Evolutionary conservation across 1,284 basidiomycete genomes (phyloP).

Genomic region (Cutaneotrichosporon sp.): DNA sequence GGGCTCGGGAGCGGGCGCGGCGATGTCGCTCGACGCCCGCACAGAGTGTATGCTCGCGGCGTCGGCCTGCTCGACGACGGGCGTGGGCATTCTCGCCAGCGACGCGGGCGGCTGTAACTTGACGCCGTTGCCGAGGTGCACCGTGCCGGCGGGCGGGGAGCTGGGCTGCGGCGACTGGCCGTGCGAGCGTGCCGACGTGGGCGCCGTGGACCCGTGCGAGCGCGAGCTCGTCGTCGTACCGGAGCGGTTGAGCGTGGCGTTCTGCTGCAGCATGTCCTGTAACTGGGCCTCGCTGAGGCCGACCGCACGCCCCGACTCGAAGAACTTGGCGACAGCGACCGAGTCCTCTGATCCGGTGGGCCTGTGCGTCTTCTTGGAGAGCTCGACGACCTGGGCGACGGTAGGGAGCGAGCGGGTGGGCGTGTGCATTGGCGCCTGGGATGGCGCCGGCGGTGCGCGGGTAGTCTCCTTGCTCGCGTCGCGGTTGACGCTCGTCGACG

Average conservation of each 20-base stretch:
- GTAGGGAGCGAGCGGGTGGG: neutral
- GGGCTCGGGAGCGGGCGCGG: neutral
- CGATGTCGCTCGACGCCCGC: conserved; percentile 8
- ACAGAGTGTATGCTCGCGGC: conserved; percentile 2
- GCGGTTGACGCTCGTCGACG: neutral
- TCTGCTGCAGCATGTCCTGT: conserved; percentile 37
- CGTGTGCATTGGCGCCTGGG: neutral
- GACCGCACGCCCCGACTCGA: conserved; percentile 42
- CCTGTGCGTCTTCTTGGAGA: conserved; percentile 9
- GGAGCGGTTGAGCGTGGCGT: conserved; percentile 26
- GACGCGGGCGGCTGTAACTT: conserved; percentile 2
- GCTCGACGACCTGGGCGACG: conserved; percentile 8
- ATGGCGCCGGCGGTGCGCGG: too few relatives aligned
- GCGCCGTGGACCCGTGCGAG: conserved; percentile 10
- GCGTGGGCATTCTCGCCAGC: conserved; percentile 14
- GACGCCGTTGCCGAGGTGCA: conserved; percentile 4
- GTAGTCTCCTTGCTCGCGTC: neutral
- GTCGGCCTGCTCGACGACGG: conserved; percentile 13
- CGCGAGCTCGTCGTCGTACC: conserved; percentile 14
- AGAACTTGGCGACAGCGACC: conserved; percentile 33
- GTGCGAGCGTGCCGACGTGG: conserved; percentile 4
- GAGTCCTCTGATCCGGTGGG: conserved; percentile 29
- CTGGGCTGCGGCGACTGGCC: neutral
- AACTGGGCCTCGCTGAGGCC: conserved; percentile 42
- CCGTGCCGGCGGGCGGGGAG: neutral